Conservation (phyloP, 2,329 filamentous ascomycete genomes). For the Sporothrix luriei region DNA sequence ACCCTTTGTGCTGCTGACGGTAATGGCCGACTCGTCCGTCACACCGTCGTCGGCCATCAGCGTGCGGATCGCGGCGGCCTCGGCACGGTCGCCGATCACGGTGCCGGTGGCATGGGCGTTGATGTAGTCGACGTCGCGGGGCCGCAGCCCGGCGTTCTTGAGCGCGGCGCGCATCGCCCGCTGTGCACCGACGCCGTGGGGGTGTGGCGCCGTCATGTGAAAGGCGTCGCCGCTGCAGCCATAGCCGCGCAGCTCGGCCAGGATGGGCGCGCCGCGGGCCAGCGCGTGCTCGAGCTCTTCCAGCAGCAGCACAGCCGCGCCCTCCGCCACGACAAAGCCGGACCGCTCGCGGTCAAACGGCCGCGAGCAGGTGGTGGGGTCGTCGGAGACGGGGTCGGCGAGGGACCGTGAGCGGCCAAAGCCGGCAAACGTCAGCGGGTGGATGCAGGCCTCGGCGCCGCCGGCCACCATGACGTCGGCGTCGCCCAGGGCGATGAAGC, state of each 20-base stretch:
- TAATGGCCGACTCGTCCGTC: constrained; percentile 63
- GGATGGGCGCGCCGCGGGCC: constrained; percentile 74
- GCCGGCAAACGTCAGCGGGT: constrained; percentile 88
- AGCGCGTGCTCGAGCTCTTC: constrained; percentile 91
- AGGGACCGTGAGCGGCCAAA: constrained; percentile 87
- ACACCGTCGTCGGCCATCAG: constrained; percentile 74
- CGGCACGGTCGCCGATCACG: constrained; percentile 79
- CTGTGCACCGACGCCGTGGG: constrained; percentile 78
- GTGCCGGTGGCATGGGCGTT: constrained; percentile 96
- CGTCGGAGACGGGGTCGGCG: constrained; percentile 40
- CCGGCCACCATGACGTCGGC: constrained; percentile 96
- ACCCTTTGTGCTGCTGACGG: constrained; percentile 91
- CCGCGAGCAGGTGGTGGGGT: constrained; percentile 58
- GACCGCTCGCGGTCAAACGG: constrained; percentile 80
- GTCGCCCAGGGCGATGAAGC: constrained; percentile 88
- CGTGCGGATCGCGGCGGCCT: constrained; percentile 78
- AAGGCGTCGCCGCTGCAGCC: constrained; percentile 88
- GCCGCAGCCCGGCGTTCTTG: constrained; percentile 68
- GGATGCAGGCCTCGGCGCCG: constrained; percentile 91
- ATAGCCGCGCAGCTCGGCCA: constrained; percentile 87
- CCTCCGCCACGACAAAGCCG: constrained; percentile 93
- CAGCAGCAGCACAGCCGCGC: constrained; percentile 81
- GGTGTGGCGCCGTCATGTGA: constrained; percentile 88
- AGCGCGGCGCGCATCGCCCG: constrained; percentile 85
- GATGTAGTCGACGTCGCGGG: constrained; percentile 79